Evolutionary conservation across 495 filamentous ascomycete species (phyloP).

Genomic region (Penicillium silybi): DNA sequence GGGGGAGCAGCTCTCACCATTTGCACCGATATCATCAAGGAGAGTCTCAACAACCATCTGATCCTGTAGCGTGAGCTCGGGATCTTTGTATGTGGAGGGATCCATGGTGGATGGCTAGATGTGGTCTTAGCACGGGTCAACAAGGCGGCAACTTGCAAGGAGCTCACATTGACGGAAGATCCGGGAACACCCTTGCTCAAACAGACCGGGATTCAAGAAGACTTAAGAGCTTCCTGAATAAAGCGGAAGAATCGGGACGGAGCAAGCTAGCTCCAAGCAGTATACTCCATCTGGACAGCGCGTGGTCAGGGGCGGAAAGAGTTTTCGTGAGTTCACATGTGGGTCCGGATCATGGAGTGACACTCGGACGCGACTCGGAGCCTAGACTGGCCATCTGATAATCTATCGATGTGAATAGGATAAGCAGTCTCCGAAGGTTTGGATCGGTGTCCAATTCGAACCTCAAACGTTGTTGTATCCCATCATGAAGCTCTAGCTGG

Average conservation of each 20-base stretch:
- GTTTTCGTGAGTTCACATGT: slow-evolving; percentile 10
- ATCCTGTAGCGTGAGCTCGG: slow-evolving; percentile 48
- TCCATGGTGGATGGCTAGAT: slow-evolving; percentile 22
- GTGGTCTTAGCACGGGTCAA: not conserved
- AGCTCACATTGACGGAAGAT: not conserved
- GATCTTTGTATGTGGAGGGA: slow-evolving; percentile 39
- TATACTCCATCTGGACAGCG: slow-evolving; percentile 5
- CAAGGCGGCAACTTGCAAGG: not conserved
- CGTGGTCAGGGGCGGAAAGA: slow-evolving; percentile 19
- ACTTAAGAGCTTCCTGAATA: not conserved
- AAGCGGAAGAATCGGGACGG: not conserved
- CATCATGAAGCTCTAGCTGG: not conserved
- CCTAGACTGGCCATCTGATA: not conserved
- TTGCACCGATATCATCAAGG: slow-evolving; percentile 24
- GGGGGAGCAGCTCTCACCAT: slow-evolving; percentile 12
- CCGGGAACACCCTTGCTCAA: slow-evolving; percentile 6
- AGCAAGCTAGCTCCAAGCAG: slow-evolving; percentile 2
- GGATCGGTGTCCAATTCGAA: not conserved
- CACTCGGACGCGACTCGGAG: not conserved
- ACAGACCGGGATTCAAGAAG: not conserved
- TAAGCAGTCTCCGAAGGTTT: no score
- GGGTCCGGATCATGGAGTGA: slow-evolving; percentile 5
- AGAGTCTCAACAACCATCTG: slow-evolving; percentile 47
- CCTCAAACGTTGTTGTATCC: not conserved
- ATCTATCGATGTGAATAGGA: not conserved